These are phyloP conservation scores for Chlorella sp. DNA, from an alignment of 139 green algal species.

Conservation along the genomic window DNA sequence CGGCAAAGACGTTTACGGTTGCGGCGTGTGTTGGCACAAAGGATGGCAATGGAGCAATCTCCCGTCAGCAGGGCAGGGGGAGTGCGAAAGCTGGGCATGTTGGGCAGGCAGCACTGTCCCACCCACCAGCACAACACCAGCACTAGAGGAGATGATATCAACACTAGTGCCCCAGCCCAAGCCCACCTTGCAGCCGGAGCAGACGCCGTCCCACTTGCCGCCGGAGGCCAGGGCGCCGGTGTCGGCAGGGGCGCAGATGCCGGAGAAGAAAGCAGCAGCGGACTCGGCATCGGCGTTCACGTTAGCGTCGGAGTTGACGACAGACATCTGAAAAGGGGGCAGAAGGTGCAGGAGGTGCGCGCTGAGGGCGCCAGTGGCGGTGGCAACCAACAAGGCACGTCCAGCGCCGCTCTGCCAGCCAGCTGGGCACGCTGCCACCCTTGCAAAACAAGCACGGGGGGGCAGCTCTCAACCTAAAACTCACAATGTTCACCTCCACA, in stretches of 20 bases:
- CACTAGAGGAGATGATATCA: too few relatives aligned
- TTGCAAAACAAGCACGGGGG: too few relatives aligned
- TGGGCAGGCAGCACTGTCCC: not conserved
- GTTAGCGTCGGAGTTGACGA: not conserved
- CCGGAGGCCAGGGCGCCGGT: constrained; percentile 11
- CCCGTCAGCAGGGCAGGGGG: not conserved
- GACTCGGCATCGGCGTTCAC: constrained; percentile 33
- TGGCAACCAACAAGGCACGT: too few relatives aligned
- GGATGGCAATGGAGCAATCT: not conserved
- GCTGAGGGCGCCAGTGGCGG: too few relatives aligned
- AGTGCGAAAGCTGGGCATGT: too few relatives aligned
- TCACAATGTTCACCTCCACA: too few relatives aligned
- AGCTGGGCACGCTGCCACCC: too few relatives aligned
- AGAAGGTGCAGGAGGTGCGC: not conserved
- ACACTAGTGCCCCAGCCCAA: too few relatives aligned
- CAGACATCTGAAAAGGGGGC: not conserved
- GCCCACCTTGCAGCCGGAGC: constrained; percentile 32
- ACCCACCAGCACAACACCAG: not conserved
- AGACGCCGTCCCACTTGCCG: constrained; percentile 29
- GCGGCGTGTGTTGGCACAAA: too few relatives aligned
- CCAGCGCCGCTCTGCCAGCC: too few relatives aligned
- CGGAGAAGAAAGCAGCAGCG: constrained; percentile 37
- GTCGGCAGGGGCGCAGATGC: constrained; percentile 14
- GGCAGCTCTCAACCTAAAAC: too few relatives aligned
- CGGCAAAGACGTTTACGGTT: too few relatives aligned